Base-by-base conservation (phyloP, 2,329 filamentous ascomycete genomes). In the Ascomycota sp. region DNA sequence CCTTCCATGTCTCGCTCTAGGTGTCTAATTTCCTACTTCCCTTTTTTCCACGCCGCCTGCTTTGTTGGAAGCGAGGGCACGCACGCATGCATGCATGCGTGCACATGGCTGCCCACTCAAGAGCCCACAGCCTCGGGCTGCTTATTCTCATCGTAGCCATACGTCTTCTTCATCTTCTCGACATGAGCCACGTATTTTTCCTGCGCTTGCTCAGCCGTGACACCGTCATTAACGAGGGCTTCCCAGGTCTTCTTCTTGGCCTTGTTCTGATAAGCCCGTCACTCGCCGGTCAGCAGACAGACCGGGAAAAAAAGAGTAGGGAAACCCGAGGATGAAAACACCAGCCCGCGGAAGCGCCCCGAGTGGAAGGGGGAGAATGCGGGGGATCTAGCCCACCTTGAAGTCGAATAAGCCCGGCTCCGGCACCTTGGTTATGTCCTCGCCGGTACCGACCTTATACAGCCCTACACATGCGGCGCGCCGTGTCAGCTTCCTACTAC, bases 191-290 rank as follows among this genome's bases (percentile, higher is more conserved):
- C 66, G 56, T 93, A 94, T 47, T 66, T 59, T 50, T 69, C 62
- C 66, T 91, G 76, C 13, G 83, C 83, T 39, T 72, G 53, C 38
- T 75, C 64, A 36, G 66, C 46, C 36, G 63, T 68, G 40, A 71
- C 48, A 30, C 64, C 68, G 35, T 72, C 63, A 36, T 83, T 67
- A 44, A 69, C 66, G 37, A 72, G 45, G 47, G 72, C 65, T 55
- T 81, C 58, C 82, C 82, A 93, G 32, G 75, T 70, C 43, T 62
- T 65, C 58, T 74, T 69, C 66, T 91, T 92, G 44, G 70, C 70
- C 60, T 89, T 91, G 56, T 61, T 71, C 78, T 82, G 43, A 40
- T 13, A 26, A 5, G 12, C 5, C 11, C 13, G 6, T 15, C 19
- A 7, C 13, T 8, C 7, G 4, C 4, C 8, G 2, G n/a, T 26